Evolutionary conservation across 2,329 filamentous ascomycete species (phyloP).

Genomic region (Ophiostoma ulmi): DNA sequence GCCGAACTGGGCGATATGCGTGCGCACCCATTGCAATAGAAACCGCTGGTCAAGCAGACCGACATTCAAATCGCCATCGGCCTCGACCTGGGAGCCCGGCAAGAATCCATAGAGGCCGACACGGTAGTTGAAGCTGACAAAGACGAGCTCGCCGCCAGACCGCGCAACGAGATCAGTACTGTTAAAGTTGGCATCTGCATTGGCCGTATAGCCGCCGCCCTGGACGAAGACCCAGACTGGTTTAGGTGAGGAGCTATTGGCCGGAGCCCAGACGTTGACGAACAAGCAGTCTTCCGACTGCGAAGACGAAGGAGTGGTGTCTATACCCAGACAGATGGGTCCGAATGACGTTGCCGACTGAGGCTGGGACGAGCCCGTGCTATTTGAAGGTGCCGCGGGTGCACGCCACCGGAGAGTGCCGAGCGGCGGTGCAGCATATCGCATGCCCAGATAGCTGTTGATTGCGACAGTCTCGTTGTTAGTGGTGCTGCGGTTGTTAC

Average conservation of each 20-base stretch:
- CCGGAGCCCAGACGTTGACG: constrained; percentile 1
- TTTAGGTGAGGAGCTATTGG: not conserved
- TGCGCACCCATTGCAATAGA: not conserved
- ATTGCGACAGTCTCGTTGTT: constrained; percentile 25
- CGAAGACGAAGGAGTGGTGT: not conserved
- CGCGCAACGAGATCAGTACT: constrained; percentile 42
- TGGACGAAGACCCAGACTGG: not conserved
- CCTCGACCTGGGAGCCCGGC: constrained; percentile 32
- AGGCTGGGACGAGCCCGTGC: not conserved
- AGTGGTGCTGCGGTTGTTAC: not conserved
- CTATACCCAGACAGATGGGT: not conserved
- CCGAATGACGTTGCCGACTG: not conserved
- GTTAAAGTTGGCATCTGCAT: constrained; percentile 45
- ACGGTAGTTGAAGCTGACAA: constrained; percentile 58
- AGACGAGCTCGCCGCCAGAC: constrained; percentile 40
- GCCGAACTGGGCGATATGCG: not conserved
- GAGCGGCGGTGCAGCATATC: constrained; percentile 41
- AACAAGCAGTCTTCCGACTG: not conserved
- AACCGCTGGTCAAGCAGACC: not conserved
- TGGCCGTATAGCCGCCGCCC: constrained; percentile 18
- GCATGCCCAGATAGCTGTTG: constrained; percentile 41
- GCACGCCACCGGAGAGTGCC: constrained; percentile 40
- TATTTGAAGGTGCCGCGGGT: constrained; percentile 27
- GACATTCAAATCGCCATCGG: not conserved
- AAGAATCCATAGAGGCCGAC: constrained; percentile 60